Conservation (phyloP, 768 basidiomycete genomes). For the Leccinellum rugosiceps region DNA sequence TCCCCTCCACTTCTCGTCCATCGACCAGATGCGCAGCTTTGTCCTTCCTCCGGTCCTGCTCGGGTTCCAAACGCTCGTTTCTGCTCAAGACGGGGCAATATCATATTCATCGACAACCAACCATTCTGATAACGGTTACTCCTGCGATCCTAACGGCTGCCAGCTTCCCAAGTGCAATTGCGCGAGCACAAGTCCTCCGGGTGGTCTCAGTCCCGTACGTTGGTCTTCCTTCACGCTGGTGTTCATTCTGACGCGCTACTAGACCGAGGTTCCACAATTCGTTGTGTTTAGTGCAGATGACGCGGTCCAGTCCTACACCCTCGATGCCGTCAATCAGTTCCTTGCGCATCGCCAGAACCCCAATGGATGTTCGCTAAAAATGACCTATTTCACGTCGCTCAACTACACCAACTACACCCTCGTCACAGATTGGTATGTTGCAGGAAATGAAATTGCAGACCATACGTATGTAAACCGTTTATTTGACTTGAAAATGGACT, state of each 20-base stretch:
- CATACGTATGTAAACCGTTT: not conserved
- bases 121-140: not conserved
- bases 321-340: slow-evolving; percentile 3
- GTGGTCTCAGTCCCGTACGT: slow-evolving; percentile 1
- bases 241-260: not conserved
- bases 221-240: not conserved
- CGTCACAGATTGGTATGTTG: slow-evolving; percentile 6
- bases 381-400: slow-evolving; percentile 5
- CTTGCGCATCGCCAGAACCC: slow-evolving; percentile 1
- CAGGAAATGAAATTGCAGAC: slow-evolving; percentile 7
- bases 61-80: not conserved
- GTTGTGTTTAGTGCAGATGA: slow-evolving; percentile 2
- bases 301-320: not conserved
- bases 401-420: slow-evolving; percentile 5
- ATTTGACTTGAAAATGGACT: not conserved
- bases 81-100: not conserved
- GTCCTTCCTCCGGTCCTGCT: not conserved
- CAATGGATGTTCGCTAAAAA: not conserved
- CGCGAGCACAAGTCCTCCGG: not conserved
- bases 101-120: not conserved
- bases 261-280: not conserved
- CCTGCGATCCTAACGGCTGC: not conserved
- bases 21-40: not conserved
- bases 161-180: slow-evolving; percentile 4
- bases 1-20: not conserved